Evolutionary conservation across 2,329 filamentous ascomycete genomes (phyloP), one percentile per base, ranked within the genome.

Genomic region (Colletotrichum sansevieriae): DNA sequence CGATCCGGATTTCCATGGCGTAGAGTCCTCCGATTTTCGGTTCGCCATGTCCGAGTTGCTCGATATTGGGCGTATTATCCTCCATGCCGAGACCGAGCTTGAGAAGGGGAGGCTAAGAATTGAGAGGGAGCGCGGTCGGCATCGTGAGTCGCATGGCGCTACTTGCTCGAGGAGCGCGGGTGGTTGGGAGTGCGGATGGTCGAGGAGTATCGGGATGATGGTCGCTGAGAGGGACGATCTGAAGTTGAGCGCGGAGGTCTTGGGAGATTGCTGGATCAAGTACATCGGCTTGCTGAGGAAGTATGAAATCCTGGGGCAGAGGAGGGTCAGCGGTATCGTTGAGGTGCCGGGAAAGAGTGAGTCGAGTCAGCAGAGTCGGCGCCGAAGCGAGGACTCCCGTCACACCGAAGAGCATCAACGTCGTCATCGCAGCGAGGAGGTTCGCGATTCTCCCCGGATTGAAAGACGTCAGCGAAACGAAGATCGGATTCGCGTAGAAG

Each of bases 261-360:
- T 69, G 56, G 55, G 33, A 2, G 66, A 66, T 2, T 69, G 66
- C 56, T 69, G 66, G 66, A 25, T 33, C 4, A 60, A 65, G 43
- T 66, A 69, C 5, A 55, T 69, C 4, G 66, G 47, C 6, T 18
- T 69, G 35, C 12, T 69, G 55, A 43, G 66, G 43, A 66, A 44
- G 63, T 69, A 66, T n/a, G 66, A 69, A 43, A 13, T 2, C 13
- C 15, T 61, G 7, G 66, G 66, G 12, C 47, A 69, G 41, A 46
- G 66, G 33, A 60, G 66, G 35, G 63, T 69, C 9, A 22, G 63
- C 2, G 66, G 66, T 0, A 29, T 69, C 1, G 13, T 66, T 3
- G 66, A 66, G 25, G 49, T 56, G 49, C 37, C 46, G 46, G 13
- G 41, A 41, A 55, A 9, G 8, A 63, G 44, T 6, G n/a, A 11